Conservation (phyloP, 495 filamentous ascomycete species). For the Aspergillus cavernicola region DNA sequence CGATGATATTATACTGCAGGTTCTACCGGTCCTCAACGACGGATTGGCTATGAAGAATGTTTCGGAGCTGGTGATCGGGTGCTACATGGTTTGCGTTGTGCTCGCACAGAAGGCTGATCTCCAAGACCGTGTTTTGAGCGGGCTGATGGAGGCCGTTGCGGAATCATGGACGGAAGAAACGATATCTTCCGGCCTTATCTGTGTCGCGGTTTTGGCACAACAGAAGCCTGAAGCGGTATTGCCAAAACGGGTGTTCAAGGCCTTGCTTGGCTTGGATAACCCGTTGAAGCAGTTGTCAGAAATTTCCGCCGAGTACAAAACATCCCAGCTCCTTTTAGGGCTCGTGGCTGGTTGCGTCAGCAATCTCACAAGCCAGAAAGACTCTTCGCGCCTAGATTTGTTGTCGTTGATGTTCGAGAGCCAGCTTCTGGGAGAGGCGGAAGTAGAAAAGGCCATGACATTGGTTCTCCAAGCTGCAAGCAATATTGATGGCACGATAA, state of each 20-base stretch:
- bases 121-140: constrained; percentile 67
- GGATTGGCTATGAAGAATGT: constrained; percentile 67
- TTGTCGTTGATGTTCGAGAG: constrained; percentile 59
- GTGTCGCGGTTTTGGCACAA: constrained; percentile 74
- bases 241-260: constrained; percentile 64
- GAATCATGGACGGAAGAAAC: constrained; percentile 70
- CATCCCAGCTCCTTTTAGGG: constrained; percentile 71
- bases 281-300: constrained; percentile 55
- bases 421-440: constrained; percentile 57
- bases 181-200: constrained; percentile 68
- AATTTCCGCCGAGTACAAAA: constrained; percentile 59
- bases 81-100: constrained; percentile 85
- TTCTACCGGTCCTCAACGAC: constrained; percentile 73
- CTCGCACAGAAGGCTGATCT: constrained; percentile 76
- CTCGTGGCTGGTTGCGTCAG: constrained; percentile 63
- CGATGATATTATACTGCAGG: constrained; percentile 69
- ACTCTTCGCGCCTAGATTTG: constrained; percentile 50
- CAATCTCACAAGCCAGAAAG: constrained; percentile 58
- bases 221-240: constrained; percentile 56
- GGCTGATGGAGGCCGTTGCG: constrained; percentile 82
- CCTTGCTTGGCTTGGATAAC: constrained; percentile 60
- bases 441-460: constrained; percentile 58
- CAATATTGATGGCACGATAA: constrained; percentile 32
- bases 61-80: constrained; percentile 73
- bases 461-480: constrained; percentile 50